These are phyloP conservation scores for Paradendryphiella salina DNA, from an alignment of 2,329 filamentous ascomycete species.

Conservation along the genomic window DNA sequence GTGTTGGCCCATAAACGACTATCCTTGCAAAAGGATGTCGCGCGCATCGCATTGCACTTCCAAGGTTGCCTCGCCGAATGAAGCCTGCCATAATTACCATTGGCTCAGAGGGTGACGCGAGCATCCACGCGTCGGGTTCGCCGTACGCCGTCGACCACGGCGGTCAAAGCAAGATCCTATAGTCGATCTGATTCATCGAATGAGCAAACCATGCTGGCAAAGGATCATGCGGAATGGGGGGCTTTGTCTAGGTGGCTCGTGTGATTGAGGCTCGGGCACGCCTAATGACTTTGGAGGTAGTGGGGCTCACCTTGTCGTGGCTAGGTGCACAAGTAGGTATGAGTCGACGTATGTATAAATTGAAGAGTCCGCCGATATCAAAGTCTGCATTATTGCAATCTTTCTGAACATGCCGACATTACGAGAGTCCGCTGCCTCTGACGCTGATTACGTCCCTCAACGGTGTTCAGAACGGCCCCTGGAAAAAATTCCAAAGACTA, in stretches of 20 bases:
- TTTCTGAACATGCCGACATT: neutral
- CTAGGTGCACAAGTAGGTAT: neutral
- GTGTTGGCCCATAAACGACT: too few relatives aligned
- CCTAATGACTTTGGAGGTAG: neutral
- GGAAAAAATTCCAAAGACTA: constrained; percentile 19
- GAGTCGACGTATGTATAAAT: neutral
- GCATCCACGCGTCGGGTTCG: constrained; percentile 1
- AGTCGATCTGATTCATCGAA: constrained; percentile 1
- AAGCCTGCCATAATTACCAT: constrained; percentile 9
- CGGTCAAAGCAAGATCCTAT: neutral
- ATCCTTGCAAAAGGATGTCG: neutral
- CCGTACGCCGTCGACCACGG: neutral
- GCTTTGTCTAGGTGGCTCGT: neutral
- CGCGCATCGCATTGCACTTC: neutral
- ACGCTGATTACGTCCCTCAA: constrained; percentile 6
- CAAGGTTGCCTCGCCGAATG: neutral
- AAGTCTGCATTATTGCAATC: neutral
- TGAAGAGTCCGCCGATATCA: neutral
- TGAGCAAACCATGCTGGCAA: neutral
- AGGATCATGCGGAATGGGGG: neutral
- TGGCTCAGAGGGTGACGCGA: constrained; percentile 4
- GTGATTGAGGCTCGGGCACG: constrained; percentile 3
- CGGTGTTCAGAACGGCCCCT: constrained; percentile 3
- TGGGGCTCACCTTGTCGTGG: neutral
- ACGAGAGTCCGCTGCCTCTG: neutral